Evolutionary conservation across 2,329 filamentous ascomycete genomes (phyloP).

Genomic region (Trichophyton rubrum): DNA sequence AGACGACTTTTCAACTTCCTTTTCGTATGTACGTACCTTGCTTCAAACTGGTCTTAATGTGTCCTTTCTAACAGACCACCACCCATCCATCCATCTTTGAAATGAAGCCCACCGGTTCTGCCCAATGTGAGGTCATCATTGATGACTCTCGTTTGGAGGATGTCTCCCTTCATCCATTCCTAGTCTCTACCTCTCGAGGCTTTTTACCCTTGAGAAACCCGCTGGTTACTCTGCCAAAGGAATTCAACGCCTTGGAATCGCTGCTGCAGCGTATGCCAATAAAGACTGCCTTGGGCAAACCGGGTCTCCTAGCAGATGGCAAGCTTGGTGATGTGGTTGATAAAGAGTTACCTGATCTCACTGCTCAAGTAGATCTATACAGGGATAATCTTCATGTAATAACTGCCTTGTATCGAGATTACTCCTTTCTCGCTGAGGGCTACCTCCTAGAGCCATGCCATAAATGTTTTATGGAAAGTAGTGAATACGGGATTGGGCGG

Average conservation of each 20-base stretch:
- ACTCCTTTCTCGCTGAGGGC: neutral
- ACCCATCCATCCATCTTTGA: neutral
- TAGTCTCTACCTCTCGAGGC: neutral
- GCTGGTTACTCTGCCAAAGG: neutral
- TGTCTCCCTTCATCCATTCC: neutral
- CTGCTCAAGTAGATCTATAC: neutral
- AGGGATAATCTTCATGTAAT: conserved; percentile 1
- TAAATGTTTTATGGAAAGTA: neutral
- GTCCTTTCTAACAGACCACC: neutral
- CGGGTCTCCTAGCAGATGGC: neutral
- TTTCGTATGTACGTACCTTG: neutral
- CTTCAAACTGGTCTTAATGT: neutral
- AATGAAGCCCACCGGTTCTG: neutral
- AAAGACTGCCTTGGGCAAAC: neutral
- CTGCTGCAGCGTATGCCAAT: neutral
- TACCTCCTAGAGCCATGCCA: conserved; percentile 2
- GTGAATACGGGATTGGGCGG: neutral
- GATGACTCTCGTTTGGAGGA: neutral
- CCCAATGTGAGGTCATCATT: neutral
- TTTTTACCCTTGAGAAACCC: neutral
- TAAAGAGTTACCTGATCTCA: neutral
- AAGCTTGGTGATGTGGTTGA: neutral
- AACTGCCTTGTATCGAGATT: neutral
- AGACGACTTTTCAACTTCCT: neutral
- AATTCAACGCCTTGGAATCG: neutral